These are phyloP conservation scores for Silene latifolia DNA, from an alignment of 148 eudicot species.

Conservation along the genomic window DNA sequence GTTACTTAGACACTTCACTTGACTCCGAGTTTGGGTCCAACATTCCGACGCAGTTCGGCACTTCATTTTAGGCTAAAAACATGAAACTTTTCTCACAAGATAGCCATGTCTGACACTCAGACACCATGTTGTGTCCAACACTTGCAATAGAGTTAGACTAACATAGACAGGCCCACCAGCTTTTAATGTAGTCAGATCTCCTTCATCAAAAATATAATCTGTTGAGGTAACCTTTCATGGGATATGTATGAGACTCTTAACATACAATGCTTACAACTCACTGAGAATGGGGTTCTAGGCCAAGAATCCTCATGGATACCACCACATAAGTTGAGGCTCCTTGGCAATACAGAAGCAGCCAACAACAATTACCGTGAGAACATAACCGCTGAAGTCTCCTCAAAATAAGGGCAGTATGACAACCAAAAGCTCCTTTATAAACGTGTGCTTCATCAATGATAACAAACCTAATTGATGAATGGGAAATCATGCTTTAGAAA, in stretches of 20 bases:
- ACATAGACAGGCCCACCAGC: not conserved
- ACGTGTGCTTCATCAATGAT: constrained; percentile 91
- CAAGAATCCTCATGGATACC: not conserved
- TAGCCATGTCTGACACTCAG: not conserved
- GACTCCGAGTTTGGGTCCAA: not conserved
- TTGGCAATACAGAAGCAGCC: not conserved
- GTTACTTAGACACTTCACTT: not conserved
- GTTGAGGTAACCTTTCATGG: not conserved
- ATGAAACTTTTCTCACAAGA: not conserved
- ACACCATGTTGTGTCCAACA: not conserved
- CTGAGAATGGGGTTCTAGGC: not conserved
- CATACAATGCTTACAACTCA: not conserved
- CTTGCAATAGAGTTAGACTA: not conserved
- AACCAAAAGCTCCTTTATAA: constrained; percentile 95
- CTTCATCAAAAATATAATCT: not conserved
- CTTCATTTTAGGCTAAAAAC: not conserved
- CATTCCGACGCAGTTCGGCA: not conserved
- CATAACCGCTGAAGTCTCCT: constrained; percentile 87
- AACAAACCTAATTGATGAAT: constrained; percentile 48
- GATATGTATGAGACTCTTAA: not conserved
- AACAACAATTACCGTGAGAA: constrained; percentile 68
- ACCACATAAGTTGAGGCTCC: not conserved
- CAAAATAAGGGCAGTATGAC: constrained; percentile 84
- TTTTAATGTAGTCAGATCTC: not conserved
- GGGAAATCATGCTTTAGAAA: constrained; percentile 8